Evolutionary conservation across 768 basidiomycete species (phyloP), one percentile per base, ranked within the genome.

Genomic region (Cystobasidium onofrii): DNA sequence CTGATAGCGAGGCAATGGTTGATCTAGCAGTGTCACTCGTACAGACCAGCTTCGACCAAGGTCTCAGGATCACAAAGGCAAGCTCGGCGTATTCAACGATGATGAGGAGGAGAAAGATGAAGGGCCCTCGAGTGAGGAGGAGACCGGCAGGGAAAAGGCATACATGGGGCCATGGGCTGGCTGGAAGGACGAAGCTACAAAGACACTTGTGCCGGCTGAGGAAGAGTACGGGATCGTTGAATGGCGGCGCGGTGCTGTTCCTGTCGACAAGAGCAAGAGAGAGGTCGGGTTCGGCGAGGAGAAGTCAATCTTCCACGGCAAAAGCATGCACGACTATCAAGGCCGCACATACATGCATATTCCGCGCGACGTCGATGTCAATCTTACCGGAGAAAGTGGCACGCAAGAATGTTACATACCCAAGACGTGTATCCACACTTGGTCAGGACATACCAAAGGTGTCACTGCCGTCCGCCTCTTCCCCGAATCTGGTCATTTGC

Each of bases 371-470:
- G 91, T 92, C 80, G 93, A 92, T 54, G 89, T 93, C 50, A 87
- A 91, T 77, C 85, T 98, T 63, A 82, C 87, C 50, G 80, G 79
- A 41, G 93, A 96, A 81, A 79, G 86, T 39, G 94, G 92, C 17
- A 86, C 89, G 1, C 89, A 92, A 78, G 93, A 97, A 74, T 88
- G 88, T 73, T 98, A 95, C 80, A 89, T 98, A 75, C 96, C 96
- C 33, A 97, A 98, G 83, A 85, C 86, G 10, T 97, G 95, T 82
- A 87, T 94, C 73, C 96, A 98, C 80, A 98, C 96, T 0, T 98
- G 92, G 91, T 96, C 93, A 1, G 96, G 96, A 0, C 96, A 99
- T 81, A 98, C 92, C 15, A 89, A 90, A 81, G 96, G 90, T 31
- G 92, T 99, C 1, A 91, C 91, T n/a, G 90, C 89, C 60, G 88